Percentiles rank a stretch among this genome's conserved stretches.
Conservation (phyloP, 768 basidiomycete species). For the Leccinum imitatum region DNA sequence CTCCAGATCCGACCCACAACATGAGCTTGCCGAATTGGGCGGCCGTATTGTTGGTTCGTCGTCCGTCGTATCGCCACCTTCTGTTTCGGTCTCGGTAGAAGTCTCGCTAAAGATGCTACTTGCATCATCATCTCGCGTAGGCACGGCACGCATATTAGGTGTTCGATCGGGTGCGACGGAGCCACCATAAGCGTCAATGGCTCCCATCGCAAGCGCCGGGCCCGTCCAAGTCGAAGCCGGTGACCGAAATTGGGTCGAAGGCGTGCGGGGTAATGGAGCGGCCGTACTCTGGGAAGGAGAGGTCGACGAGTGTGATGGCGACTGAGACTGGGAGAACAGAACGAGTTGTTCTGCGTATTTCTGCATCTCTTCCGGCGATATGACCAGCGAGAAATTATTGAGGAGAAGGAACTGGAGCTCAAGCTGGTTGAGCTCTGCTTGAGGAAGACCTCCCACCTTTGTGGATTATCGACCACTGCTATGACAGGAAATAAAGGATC, state of each 20-base stretch:
- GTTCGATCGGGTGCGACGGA: slow-evolving; percentile 36
- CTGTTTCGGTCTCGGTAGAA: slow-evolving; percentile 50
- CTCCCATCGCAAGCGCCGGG: slow-evolving; percentile 51
- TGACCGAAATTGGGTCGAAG: slow-evolving; percentile 21
- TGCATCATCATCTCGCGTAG: slow-evolving; percentile 30
- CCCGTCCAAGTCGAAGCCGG: slow-evolving; percentile 24
- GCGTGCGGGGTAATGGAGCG: slow-evolving; percentile 20
- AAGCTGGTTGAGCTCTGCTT: slow-evolving; percentile 90
- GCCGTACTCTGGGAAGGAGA: slow-evolving; percentile 26
- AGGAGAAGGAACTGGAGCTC: slow-evolving; percentile 96
- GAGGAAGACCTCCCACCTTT: slow-evolving; percentile 93
- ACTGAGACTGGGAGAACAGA: slow-evolving; percentile 55
- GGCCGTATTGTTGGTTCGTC: slow-evolving; percentile 83
- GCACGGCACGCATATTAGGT: slow-evolving; percentile 25
- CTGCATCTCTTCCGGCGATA: slow-evolving; percentile 90
- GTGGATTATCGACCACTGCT: slow-evolving; percentile 2
- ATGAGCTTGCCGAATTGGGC: slow-evolving; percentile 39
- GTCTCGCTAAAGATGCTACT: slow-evolving; percentile 39
- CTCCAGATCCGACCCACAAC: slow-evolving; percentile 36
- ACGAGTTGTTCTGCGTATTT: slow-evolving; percentile 90
- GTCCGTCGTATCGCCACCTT: slow-evolving; percentile 63
- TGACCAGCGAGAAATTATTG: slow-evolving; percentile 91
- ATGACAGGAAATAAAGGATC: neutral
- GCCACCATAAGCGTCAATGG: slow-evolving; percentile 53
- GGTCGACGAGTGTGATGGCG: slow-evolving; percentile 34